Percentiles rank a stretch among this genome's conserved stretches.
Conservation (phyloP, 148 eudicot genomes). For the Amaranthus cruentus region DNA sequence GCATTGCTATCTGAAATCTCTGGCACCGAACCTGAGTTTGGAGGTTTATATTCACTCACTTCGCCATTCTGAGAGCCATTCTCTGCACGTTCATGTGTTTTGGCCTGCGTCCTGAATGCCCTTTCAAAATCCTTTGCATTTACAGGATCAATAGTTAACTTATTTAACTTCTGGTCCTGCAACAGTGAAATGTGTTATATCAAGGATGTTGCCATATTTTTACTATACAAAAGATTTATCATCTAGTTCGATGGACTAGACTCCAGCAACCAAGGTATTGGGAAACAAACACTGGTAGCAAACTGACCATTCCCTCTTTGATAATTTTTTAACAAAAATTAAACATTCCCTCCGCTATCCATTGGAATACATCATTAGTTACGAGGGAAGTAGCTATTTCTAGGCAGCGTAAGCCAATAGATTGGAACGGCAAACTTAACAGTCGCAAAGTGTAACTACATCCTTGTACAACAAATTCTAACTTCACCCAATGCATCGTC, state of each 20-base stretch:
- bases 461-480: not conserved
- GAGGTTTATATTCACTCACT: conserved; percentile 34
- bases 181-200: conserved; percentile 1
- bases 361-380: too few relatives aligned
- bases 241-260: not conserved
- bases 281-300: not conserved
- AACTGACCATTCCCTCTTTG: not conserved
- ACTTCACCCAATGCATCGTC: not conserved
- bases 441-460: not conserved
- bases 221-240: not conserved
- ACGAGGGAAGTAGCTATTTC: not conserved
- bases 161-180: conserved; percentile 75
- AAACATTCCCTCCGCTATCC: too few relatives aligned
- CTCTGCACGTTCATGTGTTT: conserved; percentile 46
- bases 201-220: not conserved
- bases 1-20: conserved; percentile 35
- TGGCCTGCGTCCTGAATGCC: conserved; percentile 51
- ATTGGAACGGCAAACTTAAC: not conserved
- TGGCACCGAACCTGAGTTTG: conserved; percentile 31
- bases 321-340: not conserved
- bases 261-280: not conserved
- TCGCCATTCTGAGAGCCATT: conserved; percentile 33
- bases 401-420: not conserved
- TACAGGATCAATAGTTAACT: conserved; percentile 65
- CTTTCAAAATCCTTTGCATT: conserved; percentile 84